Evolutionary conservation across 148 eudicot species (phyloP).

Genomic region (Spergularia marina): DNA sequence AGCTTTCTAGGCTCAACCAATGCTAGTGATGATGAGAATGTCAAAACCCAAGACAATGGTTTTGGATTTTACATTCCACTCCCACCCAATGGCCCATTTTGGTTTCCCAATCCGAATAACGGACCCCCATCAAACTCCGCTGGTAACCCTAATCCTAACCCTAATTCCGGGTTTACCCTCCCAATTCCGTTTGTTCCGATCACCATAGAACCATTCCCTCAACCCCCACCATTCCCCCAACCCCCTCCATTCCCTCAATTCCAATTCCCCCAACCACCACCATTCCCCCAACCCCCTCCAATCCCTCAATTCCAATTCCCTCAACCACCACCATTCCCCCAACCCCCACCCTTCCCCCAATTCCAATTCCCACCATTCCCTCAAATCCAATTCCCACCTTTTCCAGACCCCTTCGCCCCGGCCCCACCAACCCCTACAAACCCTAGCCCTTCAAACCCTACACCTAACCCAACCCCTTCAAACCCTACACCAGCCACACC

Average conservation of each 20-base stretch:
- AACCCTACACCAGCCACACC: background rate
- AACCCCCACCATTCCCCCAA: background rate
- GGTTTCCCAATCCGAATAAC: no score
- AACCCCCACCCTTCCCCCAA: background rate
- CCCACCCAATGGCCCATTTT: no score
- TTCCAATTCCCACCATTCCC: background rate
- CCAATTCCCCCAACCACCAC: background rate
- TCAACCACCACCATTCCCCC: background rate
- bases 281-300: background rate
- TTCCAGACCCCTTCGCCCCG: conserved; percentile 7
- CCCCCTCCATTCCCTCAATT: background rate
- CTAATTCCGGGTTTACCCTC: background rate
- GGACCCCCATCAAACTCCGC: background rate
- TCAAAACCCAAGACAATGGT: background rate
- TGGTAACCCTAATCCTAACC: background rate
- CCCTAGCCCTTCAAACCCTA: background rate
- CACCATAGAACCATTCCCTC: background rate
- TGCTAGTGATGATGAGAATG: background rate
- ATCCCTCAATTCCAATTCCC: background rate
- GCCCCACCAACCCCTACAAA: background rate
- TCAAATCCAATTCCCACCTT: background rate
- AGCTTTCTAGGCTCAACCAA: conserved; percentile 4
- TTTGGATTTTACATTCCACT: background rate
- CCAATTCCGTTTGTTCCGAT: background rate
- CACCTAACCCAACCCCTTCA: background rate